Evolutionary conservation across 139 green algal genomes (phyloP), one percentile per base, ranked within the genome.

Genomic region (Coelastrella sp.): DNA sequence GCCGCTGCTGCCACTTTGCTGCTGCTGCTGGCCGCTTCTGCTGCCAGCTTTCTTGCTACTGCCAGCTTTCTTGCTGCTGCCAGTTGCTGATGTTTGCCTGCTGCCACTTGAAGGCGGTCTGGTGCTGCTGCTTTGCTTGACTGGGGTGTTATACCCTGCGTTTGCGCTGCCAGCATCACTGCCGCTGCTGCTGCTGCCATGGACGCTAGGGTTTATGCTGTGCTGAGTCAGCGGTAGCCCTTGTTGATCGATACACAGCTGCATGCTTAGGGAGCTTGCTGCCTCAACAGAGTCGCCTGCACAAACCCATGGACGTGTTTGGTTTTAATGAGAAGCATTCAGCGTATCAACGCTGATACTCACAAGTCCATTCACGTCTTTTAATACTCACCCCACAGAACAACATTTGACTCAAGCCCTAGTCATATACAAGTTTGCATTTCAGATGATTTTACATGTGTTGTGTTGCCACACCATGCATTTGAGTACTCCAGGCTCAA

Each of bases 1-100:
- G 65, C 85, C 60, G 71, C 71, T 89, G 71, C 68, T 73, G 58
- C 84, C n/a, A n/a, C 17, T 23, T 68, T 80, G 83, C 83, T 89
- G 66, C 71, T 82, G 56, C 73, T 75, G 85, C 85, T 89, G 71
- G 32, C 4, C 10, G 11, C 20, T 58, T 17, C 32, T 89, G 32
- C 57, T 86, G 8, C 11, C 78, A 32, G 14, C 22, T 32, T 68
- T 73, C 56, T 76, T 89, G 32, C 57, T 86, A 3, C 11, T 87
- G 65, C 23, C 22, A 17, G 54, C 16, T 76, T 23, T 23, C 23
- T 80, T 80, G 22, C 23, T 73, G 32, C 61, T 59, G 60, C 61
- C 13, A 75, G 32, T 47, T 47, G 32, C 32, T 47, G 32, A 47
- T 47, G 80, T 17, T 73, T 47, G 32, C 80, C 80, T 61, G 60